Conservation (phyloP, 768 basidiomycete genomes). For the Termitomyces sp. region DNA sequence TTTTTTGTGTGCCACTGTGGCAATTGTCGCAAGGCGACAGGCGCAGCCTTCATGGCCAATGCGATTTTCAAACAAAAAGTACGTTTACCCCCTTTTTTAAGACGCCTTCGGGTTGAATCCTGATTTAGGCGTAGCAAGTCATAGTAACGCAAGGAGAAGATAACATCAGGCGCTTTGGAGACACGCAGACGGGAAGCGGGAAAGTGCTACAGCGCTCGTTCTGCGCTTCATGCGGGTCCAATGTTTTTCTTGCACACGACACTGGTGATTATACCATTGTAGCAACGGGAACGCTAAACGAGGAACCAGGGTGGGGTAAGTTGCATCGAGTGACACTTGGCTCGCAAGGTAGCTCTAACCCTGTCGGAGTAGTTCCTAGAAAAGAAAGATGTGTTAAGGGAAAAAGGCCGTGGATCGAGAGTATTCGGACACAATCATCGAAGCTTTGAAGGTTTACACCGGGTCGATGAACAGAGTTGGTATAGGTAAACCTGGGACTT, state of each 20-base stretch:
- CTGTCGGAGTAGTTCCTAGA: conserved; percentile 4
- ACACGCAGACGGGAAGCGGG: conserved; percentile 25
- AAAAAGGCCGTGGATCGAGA: conserved; percentile 10
- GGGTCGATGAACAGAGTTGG: neutral
- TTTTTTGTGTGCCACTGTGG: conserved; percentile 37
- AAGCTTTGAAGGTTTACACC: neutral
- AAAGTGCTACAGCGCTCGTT: conserved; percentile 25
- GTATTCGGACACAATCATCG: conserved; percentile 2
- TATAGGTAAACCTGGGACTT: too few relatives aligned
- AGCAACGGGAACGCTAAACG: conserved; percentile 10
- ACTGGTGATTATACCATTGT: conserved; percentile 5
- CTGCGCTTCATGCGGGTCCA: conserved; percentile 31
- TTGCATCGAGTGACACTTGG: neutral
- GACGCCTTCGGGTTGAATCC: neutral
- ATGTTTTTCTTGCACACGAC: conserved; percentile 18
- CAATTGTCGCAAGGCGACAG: conserved; percentile 37
- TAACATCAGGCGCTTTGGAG: conserved; percentile 20
- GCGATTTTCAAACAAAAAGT: conserved; percentile 29
- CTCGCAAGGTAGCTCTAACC: neutral
- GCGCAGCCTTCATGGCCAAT: conserved; percentile 36
- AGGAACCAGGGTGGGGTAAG: conserved; percentile 12
- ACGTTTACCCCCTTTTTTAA: conserved; percentile 2
- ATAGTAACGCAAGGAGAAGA: conserved; percentile 21
- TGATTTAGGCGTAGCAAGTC: conserved; percentile 17
- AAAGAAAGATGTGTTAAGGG: conserved; percentile 1